Evolutionary conservation across 345 rosid genomes (phyloP).

Genomic region (Lenwebbia sp.): DNA sequence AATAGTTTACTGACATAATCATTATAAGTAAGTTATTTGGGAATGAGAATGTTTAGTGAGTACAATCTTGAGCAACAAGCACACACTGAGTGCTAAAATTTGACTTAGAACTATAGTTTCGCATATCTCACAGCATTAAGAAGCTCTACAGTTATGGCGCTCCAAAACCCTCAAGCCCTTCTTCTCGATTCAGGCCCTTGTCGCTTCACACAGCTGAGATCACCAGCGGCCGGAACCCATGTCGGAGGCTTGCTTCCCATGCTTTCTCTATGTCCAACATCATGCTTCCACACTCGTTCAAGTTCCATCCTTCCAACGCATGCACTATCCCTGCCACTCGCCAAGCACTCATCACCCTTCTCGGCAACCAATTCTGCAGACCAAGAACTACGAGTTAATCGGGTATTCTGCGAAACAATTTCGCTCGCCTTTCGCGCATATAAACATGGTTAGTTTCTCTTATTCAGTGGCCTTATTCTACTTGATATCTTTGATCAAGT

Average conservation of each 20-base stretch:
- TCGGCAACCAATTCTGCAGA: constrained; percentile 49
- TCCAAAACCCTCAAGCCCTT: not conserved
- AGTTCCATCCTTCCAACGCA: constrained; percentile 8
- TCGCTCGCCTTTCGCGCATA: not conserved
- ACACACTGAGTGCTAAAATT: not conserved
- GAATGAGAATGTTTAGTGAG: not conserved
- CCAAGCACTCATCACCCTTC: constrained; percentile 51
- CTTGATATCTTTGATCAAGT: not conserved
- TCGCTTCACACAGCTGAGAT: not conserved
- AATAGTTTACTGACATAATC: not conserved
- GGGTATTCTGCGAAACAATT: not conserved
- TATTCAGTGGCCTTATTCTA: not conserved
- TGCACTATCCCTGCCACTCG: constrained; percentile 47
- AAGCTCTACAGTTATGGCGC: not conserved
- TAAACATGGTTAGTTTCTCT: not conserved
- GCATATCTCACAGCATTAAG: not conserved
- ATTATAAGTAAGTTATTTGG: not conserved
- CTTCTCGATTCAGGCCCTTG: not conserved
- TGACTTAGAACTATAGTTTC: not conserved
- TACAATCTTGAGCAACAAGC: not conserved
- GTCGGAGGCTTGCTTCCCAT: constrained; percentile 41
- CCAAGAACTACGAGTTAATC: not conserved
- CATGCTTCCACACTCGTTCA: constrained; percentile 32
- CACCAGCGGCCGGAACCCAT: constrained; percentile 37
- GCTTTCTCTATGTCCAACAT: not conserved